phyloP scores from a whole-genome alignment of 2,329 filamentous ascomycete genomes.

The Stemphylium vesicarium region DNA sequence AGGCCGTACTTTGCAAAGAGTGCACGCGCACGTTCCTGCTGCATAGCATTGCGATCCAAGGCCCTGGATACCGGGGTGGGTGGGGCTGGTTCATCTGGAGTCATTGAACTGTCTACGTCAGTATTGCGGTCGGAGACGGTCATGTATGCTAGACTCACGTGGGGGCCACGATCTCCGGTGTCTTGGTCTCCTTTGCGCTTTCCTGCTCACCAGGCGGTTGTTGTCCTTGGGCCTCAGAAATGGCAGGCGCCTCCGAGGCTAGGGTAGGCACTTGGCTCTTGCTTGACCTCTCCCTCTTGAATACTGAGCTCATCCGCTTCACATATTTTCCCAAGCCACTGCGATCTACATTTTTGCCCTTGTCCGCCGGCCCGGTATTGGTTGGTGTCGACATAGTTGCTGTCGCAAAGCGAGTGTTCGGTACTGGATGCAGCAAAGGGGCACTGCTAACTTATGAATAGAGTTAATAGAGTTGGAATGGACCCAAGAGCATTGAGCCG shows the following conservation, averaged over 20 bases:
- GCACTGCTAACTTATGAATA: slow-evolving; percentile 3
- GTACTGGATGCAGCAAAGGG: slow-evolving; percentile 4
- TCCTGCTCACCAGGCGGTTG: neutral
- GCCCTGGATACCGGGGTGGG: slow-evolving; percentile 19
- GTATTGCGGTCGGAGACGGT: neutral
- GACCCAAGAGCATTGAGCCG: slow-evolving; percentile 5
- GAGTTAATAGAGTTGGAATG: neutral
- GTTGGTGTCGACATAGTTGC: slow-evolving; percentile 38
- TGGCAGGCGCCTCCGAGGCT: slow-evolving; percentile 17
- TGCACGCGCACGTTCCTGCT: slow-evolving; percentile 48
- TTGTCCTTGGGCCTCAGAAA: slow-evolving; percentile 1
- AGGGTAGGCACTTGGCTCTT: slow-evolving; percentile 16
- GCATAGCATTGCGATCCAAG: slow-evolving; percentile 43
- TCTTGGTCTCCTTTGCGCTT: slow-evolving; percentile 3
- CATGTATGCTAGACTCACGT: slow-evolving; percentile 3
- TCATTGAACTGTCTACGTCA: slow-evolving; percentile 10
- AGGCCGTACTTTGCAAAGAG: slow-evolving; percentile 54
- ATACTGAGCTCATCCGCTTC: slow-evolving; percentile 50
- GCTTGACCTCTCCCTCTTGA: slow-evolving; percentile 42
- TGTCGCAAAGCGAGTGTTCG: neutral
- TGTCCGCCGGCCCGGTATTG: slow-evolving; percentile 21
- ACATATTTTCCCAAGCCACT: slow-evolving; percentile 48
- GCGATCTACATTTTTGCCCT: slow-evolving; percentile 32
- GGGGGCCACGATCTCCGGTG: slow-evolving; percentile 8
- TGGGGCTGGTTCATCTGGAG: slow-evolving; percentile 9